Base-by-base conservation (phyloP, 2,329 filamentous ascomycete species). In the Cercospora canescens region DNA sequence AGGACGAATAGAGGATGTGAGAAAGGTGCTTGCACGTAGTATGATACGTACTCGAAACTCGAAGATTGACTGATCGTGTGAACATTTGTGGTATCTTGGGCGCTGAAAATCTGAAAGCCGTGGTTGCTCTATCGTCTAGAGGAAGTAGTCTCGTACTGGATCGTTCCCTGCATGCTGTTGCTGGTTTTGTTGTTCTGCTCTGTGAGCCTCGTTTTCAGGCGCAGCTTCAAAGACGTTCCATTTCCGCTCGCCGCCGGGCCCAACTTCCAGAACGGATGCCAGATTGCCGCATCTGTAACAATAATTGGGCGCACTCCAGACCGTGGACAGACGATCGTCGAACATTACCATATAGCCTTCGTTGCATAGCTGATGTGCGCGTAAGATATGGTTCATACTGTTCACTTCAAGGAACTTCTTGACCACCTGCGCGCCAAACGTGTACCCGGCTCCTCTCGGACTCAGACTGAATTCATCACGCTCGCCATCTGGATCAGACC, bases 181-280 rank as follows among this genome's bases (percentile, higher is more conserved):
- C 72, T 87, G 85, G 67, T 81, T 80, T 76, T 88, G 86, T 67
- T 89, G 87, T 76, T 97, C 93, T 75, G 82, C 81, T 61, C 96
- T 91, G 77, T 96, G 91, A 72, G 90, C 82, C 77, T 98, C 94
- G 75, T 99, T 97, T 79, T 99, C 95, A 2, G 95, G 95, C 30
- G 95, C 94, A 3, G 95, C 95, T 64, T 96, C 93, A 78, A 99
- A 99, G 26, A 98, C 94, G 77, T 99, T 99, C 84, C 98, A 99
- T 80, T 92, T 97, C 66, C 94, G 86, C 79, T 97, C 93, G 39
- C 95, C 94, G 0, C 90, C 90, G 76, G 97, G 93, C 78, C 93
- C 94, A 65, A 99, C 95, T 81, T 99, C 95, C 39, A 99, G 85
- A 54, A 99, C 95, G 79, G 93, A 97, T 8, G 95, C 95, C 87